Conservation (phyloP, 1,284 basidiomycete species). For the Trichosporon faecale region DNA sequence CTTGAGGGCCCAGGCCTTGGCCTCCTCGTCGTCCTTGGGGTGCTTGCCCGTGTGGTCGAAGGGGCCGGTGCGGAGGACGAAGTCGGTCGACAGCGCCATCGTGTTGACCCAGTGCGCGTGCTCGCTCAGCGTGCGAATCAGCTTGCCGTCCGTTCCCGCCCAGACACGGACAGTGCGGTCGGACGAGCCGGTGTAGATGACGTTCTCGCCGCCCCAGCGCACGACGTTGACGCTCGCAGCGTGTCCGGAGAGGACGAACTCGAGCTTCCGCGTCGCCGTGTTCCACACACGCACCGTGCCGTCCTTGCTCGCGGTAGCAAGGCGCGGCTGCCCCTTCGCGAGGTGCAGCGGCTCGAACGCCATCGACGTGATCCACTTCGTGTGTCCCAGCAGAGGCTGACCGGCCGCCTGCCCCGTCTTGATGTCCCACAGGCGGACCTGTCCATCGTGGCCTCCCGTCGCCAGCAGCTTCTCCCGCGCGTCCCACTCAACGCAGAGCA, state of each 20-base stretch:
- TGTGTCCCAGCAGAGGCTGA: slow-evolving; percentile 82
- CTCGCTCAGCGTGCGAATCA: slow-evolving; percentile 72
- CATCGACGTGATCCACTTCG: slow-evolving; percentile 96
- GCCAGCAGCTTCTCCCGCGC: slow-evolving; percentile 83
- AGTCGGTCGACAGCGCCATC: slow-evolving; percentile 91
- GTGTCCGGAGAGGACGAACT: slow-evolving; percentile 89
- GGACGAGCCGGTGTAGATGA: slow-evolving; percentile 89
- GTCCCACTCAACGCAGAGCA: slow-evolving; percentile 96
- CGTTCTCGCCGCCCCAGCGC: slow-evolving; percentile 88
- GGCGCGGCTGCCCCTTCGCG: slow-evolving; percentile 66
- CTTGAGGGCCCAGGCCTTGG: slow-evolving; percentile 67
- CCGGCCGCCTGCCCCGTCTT: slow-evolving; percentile 80
- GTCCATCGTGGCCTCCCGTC: slow-evolving; percentile 86
- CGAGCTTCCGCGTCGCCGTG: slow-evolving; percentile 65
- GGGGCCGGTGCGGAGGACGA: slow-evolving; percentile 88
- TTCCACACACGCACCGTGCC: slow-evolving; percentile 94
- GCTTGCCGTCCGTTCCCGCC: slow-evolving; percentile 71
- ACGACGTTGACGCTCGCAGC: slow-evolving; percentile 92
- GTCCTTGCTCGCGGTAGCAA: slow-evolving; percentile 95
- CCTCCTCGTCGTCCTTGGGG: slow-evolving; percentile 73
- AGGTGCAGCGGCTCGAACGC: slow-evolving; percentile 96
- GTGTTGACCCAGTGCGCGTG: slow-evolving; percentile 99
- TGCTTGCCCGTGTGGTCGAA: slow-evolving; percentile 82
- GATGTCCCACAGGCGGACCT: slow-evolving; percentile 85
- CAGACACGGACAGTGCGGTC: slow-evolving; percentile 93